Base-by-base conservation (phyloP, 352 stramenopile species). In the Chrysophaeum taylorii region DNA sequence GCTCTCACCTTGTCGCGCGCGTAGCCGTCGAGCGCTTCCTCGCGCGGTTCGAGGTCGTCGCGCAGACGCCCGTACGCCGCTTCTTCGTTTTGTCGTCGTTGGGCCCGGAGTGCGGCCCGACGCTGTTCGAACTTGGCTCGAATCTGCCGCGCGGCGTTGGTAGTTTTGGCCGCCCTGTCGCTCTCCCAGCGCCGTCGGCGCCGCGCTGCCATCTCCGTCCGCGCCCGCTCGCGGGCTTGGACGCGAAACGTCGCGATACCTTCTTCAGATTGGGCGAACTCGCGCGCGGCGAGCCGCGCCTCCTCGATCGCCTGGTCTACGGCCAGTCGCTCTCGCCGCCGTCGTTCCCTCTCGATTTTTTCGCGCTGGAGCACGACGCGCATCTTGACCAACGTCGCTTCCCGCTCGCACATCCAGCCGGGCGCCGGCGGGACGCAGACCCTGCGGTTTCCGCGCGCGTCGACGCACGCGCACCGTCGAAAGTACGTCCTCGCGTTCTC, bases 391-490 rank as follows among this genome's bases (percentile, higher is more conserved):
- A 79, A 29, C 12, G 78, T 38, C 7, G 75, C 77, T 42, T 69
- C 70, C 50, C 75, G 69, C 41, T 73, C 62, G 66, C 77, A 82
- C 75, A 81, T 80, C 70, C 60, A 80, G 9, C 77, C 77, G 31
- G 52, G 50, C 43, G 68, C 48, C 18, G 75, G 53, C 45, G 76
- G 76, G 12, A 79, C 72, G 41, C 76, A 81, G 25, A 79, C 73
- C 36, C 69, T 42, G 16, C 48, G 23, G 16, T 29, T 69, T 0
- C 57, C 33, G 27, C 70, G 42, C 45, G 62, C 54, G 38, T 78
- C 60, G 18, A 76, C 70, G 68, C 77, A 82, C 21, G 69, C 76
- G 45, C 77, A 82, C 31, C 68, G 64, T 39, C 68, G 45, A 50
- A 82, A 82, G 27, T 38, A 68, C 14, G 50, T 72, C 25, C 71